A percentile compares a stretch with the other conserved stretches of the same genome.
Evolutionary conservation across 2,329 filamentous ascomycete species (phyloP).

Genomic region (Simplicillium sp.): DNA sequence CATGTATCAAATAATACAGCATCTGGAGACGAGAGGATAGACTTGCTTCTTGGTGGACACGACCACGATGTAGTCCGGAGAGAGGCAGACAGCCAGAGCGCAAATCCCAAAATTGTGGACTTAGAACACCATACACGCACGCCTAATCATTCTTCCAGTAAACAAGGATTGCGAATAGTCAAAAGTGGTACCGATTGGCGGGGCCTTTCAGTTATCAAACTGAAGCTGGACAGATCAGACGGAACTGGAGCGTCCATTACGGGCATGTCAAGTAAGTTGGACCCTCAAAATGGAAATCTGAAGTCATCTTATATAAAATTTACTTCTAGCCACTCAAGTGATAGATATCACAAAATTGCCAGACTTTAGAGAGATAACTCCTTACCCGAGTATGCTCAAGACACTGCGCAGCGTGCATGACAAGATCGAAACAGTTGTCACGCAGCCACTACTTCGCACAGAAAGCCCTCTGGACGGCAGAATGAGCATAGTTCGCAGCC

Average conservation of each 20-base stretch:
- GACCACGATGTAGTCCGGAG: slow-evolving; percentile 14
- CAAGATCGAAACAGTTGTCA: slow-evolving; percentile 10
- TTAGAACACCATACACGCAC: slow-evolving; percentile 3
- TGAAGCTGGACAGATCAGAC: slow-evolving; percentile 1
- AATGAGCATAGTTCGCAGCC: slow-evolving; percentile 9
- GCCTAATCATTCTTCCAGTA: neutral
- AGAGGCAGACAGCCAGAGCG: slow-evolving; percentile 8
- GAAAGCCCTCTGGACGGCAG: slow-evolving; percentile 12
- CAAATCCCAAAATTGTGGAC: slow-evolving; percentile 8
- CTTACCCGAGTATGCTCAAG: neutral
- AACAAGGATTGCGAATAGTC: slow-evolving; percentile 4
- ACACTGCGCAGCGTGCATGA: slow-evolving; percentile 7
- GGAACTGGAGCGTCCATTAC: neutral
- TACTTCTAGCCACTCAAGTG: neutral
- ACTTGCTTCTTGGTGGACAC: slow-evolving; percentile 15
- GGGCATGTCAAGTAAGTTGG: slow-evolving; percentile 1
- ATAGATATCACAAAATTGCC: neutral
- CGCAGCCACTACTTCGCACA: slow-evolving; percentile 11
- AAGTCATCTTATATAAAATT: no score
- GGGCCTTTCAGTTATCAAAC: slow-evolving; percentile 2
- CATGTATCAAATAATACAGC: slow-evolving; percentile 6
- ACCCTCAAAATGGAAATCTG: no score
- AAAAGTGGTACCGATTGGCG: slow-evolving; percentile 9
- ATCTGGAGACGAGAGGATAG: slow-evolving; percentile 9
- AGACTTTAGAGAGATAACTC: slow-evolving; percentile 1